Evolutionary conservation across 352 stramenopile genomes (phyloP), one percentile per base, ranked within the genome.

Genomic region (Phytophthora brassicae): DNA sequence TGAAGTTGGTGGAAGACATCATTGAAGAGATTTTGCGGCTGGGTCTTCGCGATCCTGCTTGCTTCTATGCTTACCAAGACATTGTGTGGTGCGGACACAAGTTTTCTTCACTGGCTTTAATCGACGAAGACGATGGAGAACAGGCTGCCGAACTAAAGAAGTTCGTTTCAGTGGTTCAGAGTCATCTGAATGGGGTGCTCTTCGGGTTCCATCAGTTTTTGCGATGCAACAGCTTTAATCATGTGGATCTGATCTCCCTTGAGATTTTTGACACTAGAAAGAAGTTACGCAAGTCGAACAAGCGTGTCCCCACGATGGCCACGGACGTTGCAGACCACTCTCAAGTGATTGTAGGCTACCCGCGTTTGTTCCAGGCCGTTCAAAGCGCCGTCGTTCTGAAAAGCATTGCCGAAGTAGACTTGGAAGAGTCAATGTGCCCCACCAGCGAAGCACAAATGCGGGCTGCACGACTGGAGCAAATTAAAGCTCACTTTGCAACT

Each of bases 31-130:
- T 88, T 0, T 45, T 92, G 31, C 65, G 69, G 9, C 57, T 92
- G 8, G 77, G 81, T 2, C 59, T 89, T 42, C 83, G 85, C 4
- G 77, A 81, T 42, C 83, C 85, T 17, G 66, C 78, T 16, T 88
- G 66, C 13, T 92, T 85, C 60, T 75, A 87, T 43, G 79, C 81
- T 6, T 94, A 92, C 59, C 84, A 96, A 56, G 84, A 96, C 36
- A 84, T 96, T 44, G 73, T 90, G n/a, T 96, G 87, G 87, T 87
- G 83, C 36, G 86, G 82, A 0, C 84, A 94, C 59, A 78, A 73
- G 43, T 86, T 88, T 49, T 19, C 57, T 50, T 66, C 51, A 44
- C 17, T 51, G 6, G 56, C 60, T 11, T 33, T 17, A 39, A 42
- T 22, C 0, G 53, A 28, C 13, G 41, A 66, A 26, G 13, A 31